These are phyloP conservation scores for Amphirosellinia nigrospora DNA, from an alignment of 495 filamentous ascomycete genomes.

Conservation along the genomic window DNA sequence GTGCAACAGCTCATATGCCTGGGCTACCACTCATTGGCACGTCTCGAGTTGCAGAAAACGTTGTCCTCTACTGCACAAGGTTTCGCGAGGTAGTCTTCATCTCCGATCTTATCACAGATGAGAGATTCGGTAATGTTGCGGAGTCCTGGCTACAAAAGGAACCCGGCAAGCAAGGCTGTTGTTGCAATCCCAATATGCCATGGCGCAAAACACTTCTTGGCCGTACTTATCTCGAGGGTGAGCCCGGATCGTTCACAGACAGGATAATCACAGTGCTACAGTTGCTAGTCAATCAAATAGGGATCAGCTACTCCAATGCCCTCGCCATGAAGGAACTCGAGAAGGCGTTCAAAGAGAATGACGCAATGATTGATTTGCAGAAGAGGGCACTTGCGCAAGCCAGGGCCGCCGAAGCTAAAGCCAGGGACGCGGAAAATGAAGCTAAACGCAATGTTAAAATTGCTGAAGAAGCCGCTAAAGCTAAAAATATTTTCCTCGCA, in stretches of 20 bases:
- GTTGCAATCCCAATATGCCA: slow-evolving; percentile 88
- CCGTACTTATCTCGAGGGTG: slow-evolving; percentile 84
- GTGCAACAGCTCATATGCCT: slow-evolving; percentile 65
- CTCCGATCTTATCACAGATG: slow-evolving; percentile 81
- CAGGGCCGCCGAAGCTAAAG: slow-evolving; percentile 79
- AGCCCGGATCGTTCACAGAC: slow-evolving; percentile 85
- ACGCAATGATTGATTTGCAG: slow-evolving; percentile 86
- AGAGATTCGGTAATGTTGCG: slow-evolving; percentile 82
- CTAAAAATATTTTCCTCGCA: slow-evolving; percentile 90
- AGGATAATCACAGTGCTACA: slow-evolving; percentile 84
- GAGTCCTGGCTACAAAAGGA: slow-evolving; percentile 70
- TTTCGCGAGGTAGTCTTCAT: slow-evolving; percentile 85
- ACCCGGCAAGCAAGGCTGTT: slow-evolving; percentile 74
- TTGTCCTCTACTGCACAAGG: slow-evolving; percentile 81
- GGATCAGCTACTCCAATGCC: slow-evolving; percentile 87
- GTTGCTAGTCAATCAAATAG: slow-evolving; percentile 86
- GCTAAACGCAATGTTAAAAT: slow-evolving; percentile 86
- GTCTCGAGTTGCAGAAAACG: slow-evolving; percentile 70
- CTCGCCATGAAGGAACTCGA: slow-evolving; percentile 80
- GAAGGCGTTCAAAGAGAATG: slow-evolving; percentile 80
- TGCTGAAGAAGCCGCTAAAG: slow-evolving; percentile 89
- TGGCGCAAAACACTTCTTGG: slow-evolving; percentile 75
- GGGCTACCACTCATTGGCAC: slow-evolving; percentile 70
- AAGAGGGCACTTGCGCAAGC: slow-evolving; percentile 81
- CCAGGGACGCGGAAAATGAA: slow-evolving; percentile 79